phyloP scores from a whole-genome alignment of 1,139 yeast species.

The Taiozyma sp. region DNA sequence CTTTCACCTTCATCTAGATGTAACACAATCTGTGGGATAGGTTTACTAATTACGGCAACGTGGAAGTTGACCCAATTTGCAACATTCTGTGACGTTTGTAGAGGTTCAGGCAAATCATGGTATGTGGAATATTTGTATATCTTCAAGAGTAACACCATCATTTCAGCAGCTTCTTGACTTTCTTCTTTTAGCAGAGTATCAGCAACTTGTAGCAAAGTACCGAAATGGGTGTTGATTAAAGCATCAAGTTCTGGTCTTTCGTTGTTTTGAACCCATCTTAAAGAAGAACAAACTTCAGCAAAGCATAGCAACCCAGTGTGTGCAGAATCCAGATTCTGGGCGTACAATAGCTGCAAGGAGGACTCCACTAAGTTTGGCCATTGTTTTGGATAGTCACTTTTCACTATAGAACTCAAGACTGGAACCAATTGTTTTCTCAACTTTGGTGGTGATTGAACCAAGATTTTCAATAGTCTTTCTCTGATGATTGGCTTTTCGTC shows the following conservation, averaged over 20 bases:
- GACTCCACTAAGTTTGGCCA: constrained; percentile 69
- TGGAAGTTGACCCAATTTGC: constrained; percentile 78
- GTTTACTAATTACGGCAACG: constrained; percentile 59
- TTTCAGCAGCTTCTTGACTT: constrained; percentile 55
- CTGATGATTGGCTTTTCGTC: constrained; percentile 74
- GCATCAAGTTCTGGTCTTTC: constrained; percentile 56
- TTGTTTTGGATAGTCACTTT: constrained; percentile 59
- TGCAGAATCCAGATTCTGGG: constrained; percentile 50
- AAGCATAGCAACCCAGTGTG: constrained; percentile 78
- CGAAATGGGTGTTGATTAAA: constrained; percentile 61
- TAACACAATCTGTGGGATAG: constrained; percentile 48
- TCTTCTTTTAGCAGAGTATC: constrained; percentile 46
- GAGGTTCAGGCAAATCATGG: constrained; percentile 66
- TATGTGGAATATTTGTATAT: constrained; percentile 79
- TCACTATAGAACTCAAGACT: constrained; percentile 60
- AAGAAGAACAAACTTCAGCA: constrained; percentile 69
- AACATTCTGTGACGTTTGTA: constrained; percentile 57
- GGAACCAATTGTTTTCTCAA: constrained; percentile 61
- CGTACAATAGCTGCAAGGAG: constrained; percentile 54
- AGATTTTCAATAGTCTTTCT: constrained; percentile 42
- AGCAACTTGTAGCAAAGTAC: constrained; percentile 65
- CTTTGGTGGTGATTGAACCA: constrained; percentile 36
- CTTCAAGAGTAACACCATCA: constrained; percentile 73
- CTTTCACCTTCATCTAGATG: constrained; percentile 44
- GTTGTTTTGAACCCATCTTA: constrained; percentile 69